phyloP scores from a whole-genome alignment of 2,329 filamentous ascomycete species.

The Colletotrichum tanaceti region DNA sequence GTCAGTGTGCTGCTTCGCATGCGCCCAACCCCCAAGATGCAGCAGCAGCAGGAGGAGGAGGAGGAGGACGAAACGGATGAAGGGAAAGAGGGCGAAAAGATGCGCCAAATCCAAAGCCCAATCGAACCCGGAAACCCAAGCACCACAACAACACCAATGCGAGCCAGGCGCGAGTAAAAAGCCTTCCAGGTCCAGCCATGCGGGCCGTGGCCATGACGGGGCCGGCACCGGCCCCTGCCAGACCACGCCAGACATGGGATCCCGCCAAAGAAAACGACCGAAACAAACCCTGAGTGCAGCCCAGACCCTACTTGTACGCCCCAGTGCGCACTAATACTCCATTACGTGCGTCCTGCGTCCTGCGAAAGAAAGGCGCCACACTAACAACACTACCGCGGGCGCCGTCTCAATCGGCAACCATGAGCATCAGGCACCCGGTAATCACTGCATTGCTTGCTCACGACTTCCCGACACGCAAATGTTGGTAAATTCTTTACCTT shows the following conservation, averaged over 20 bases:
- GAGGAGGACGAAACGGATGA: background rate
- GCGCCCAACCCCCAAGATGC: background rate
- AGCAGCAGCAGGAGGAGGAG: background rate
- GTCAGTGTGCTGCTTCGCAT: background rate
- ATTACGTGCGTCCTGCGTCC: no score
- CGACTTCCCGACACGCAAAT: background rate
- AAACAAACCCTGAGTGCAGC: conserved; percentile 37
- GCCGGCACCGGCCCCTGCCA: conserved; percentile 25
- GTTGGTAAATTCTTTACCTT: background rate
- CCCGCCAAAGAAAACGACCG: conserved; percentile 31
- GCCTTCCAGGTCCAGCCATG: conserved; percentile 34
- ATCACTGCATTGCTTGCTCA: background rate
- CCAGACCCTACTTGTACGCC: conserved; percentile 19
- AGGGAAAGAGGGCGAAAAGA: background rate
- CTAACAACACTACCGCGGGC: conserved; percentile 5
- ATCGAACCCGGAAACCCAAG: conserved; percentile 20
- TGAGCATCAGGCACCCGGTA: background rate
- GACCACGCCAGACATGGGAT: conserved; percentile 36
- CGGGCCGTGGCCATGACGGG: conserved; percentile 28
- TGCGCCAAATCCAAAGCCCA: conserved; percentile 13
- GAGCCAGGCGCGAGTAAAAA: conserved; percentile 17
- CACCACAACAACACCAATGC: conserved; percentile 14
- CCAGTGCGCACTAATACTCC: background rate
- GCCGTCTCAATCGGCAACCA: background rate
- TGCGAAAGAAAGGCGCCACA: background rate